Conservation (phyloP, 2,329 filamentous ascomycete species). For the Pseudogymnoascus sp. region DNA sequence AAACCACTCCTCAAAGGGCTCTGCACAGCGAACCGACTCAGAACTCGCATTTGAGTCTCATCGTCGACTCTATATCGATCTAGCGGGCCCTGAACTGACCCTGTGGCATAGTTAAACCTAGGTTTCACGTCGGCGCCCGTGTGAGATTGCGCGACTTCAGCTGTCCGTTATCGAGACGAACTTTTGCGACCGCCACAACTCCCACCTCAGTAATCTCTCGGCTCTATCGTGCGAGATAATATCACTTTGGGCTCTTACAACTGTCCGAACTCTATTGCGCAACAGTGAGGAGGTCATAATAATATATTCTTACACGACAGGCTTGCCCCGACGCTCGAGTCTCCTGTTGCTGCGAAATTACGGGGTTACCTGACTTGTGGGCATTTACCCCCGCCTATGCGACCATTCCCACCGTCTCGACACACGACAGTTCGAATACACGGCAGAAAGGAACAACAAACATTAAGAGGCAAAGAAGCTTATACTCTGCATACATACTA, state of each 20-base stretch:
- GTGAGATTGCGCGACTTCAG: conserved; percentile 4
- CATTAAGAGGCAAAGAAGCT: background rate
- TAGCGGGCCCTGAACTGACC: background rate
- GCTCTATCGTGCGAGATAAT: background rate
- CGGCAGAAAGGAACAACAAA: background rate
- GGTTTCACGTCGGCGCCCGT: background rate
- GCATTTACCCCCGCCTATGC: background rate
- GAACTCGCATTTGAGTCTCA: background rate
- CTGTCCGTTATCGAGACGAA: background rate
- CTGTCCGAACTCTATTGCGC: background rate
- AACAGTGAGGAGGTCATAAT: background rate
- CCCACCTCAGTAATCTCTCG: background rate
- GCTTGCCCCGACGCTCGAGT: background rate
- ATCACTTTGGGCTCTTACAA: background rate
- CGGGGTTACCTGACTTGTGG: background rate
- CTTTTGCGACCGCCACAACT: conserved; percentile 1
- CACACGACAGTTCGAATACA: background rate
- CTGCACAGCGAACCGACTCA: background rate
- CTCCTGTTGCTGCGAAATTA: background rate
- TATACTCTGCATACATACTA: background rate
- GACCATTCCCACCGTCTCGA: background rate
- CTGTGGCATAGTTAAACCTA: background rate
- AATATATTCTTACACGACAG: background rate
- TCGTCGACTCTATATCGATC: background rate
- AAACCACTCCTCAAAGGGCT: background rate